These are phyloP conservation scores for Exophiala lecanii-corni DNA, from an alignment of 2,329 filamentous ascomycete genomes.

Conservation along the genomic window DNA sequence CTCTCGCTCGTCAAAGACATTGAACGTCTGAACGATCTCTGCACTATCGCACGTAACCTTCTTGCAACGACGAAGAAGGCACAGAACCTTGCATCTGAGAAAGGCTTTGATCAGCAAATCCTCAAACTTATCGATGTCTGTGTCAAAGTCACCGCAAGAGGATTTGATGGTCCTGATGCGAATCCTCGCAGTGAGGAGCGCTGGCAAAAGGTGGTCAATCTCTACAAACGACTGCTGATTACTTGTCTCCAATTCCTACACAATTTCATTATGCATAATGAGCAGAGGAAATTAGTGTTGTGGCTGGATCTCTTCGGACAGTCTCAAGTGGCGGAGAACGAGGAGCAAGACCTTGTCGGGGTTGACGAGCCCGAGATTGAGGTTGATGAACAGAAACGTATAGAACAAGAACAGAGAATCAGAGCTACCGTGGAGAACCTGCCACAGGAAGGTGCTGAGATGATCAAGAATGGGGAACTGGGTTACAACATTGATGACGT, in stretches of 20 bases:
- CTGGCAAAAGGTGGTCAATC: constrained; percentile 62
- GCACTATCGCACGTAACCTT: constrained; percentile 59
- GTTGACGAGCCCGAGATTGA: constrained; percentile 5
- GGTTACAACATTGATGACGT: constrained; percentile 28
- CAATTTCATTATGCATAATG: constrained; percentile 62
- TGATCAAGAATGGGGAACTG: constrained; percentile 13
- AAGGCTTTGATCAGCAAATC: constrained; percentile 57
- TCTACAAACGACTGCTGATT: constrained; percentile 62
- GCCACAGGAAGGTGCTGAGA: constrained; percentile 1
- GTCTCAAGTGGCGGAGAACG: constrained; percentile 9
- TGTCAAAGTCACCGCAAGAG: constrained; percentile 59
- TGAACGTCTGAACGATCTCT: constrained; percentile 58
- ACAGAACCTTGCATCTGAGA: constrained; percentile 59
- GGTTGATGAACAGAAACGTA: constrained; percentile 7
- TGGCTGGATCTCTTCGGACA: constrained; percentile 63
- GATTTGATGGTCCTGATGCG: constrained; percentile 56
- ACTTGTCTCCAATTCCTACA: constrained; percentile 63
- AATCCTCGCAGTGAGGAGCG: constrained; percentile 59
- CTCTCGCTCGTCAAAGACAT: constrained; percentile 57
- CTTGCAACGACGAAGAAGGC: constrained; percentile 57
- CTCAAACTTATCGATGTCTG: constrained; percentile 60
- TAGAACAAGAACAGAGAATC: constrained; percentile 18
- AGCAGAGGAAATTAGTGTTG: constrained; percentile 60
- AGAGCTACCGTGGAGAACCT: constrained; percentile 21
- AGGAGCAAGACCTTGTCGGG: constrained; percentile 2